Conservation (phyloP, 2,329 filamentous ascomycete genomes). For the Elsinoe ampelina region DNA sequence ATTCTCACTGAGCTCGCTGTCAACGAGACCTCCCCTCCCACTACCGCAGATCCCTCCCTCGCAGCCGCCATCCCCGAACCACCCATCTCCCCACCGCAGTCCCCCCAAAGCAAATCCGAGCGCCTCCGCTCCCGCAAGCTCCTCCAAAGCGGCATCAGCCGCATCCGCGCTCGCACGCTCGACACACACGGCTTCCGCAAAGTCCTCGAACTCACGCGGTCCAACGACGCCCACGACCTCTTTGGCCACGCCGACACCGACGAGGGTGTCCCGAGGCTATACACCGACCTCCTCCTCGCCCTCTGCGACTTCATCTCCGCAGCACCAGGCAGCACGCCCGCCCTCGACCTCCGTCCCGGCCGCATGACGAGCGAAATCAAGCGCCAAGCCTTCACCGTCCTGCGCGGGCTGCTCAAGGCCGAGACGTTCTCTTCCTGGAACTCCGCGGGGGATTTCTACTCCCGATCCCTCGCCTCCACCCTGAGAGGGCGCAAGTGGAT, state of each 20-base stretch:
- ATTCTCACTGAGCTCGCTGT: conserved; percentile 44
- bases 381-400: conserved; percentile 61
- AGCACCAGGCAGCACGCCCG: conserved; percentile 21
- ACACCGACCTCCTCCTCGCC: conserved; percentile 56
- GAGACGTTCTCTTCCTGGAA: conserved; percentile 44
- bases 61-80: conserved; percentile 25
- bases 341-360: not conserved
- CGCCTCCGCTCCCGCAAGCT: conserved; percentile 45
- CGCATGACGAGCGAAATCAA: conserved; percentile 44
- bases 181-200: conserved; percentile 75
- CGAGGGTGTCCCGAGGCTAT: conserved; percentile 56
- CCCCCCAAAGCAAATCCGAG: conserved; percentile 31
- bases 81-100: conserved; percentile 13
- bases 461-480: conserved; percentile 57
- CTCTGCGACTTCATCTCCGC: conserved; percentile 63
- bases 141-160: conserved; percentile 63
- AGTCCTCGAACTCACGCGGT: conserved; percentile 59
- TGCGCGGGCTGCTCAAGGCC: conserved; percentile 62
- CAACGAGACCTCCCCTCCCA: conserved; percentile 33
- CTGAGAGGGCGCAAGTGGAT: conserved; percentile 56
- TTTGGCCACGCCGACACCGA: conserved; percentile 40
- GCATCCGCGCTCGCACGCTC: conserved; percentile 61
- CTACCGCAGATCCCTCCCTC: conserved; percentile 19
- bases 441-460: conserved; percentile 44
- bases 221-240: conserved; percentile 51